Conservation (phyloP, 2,329 filamentous ascomycete genomes). For the Fusarium sp. region DNA sequence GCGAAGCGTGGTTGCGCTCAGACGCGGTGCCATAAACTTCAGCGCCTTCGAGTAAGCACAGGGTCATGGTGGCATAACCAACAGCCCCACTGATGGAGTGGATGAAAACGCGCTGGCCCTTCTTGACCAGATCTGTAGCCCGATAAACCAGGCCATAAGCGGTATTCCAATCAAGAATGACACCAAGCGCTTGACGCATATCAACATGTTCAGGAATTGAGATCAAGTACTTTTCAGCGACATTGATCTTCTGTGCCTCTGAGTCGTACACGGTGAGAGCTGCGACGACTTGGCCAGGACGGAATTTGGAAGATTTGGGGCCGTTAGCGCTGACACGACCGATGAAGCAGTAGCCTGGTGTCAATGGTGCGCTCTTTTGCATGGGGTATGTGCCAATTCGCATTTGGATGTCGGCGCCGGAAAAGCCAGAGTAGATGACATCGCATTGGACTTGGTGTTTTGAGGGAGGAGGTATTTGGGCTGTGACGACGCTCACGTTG, state of each 20-base stretch:
- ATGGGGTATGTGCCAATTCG: slow-evolving; percentile 59
- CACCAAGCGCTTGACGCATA: slow-evolving; percentile 53
- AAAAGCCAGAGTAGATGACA: slow-evolving; percentile 60
- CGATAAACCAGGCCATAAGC: slow-evolving; percentile 54
- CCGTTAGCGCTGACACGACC: slow-evolving; percentile 56
- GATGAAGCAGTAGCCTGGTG: slow-evolving; percentile 61
- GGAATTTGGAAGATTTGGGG: slow-evolving; percentile 47
- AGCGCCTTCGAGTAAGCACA: slow-evolving; percentile 58
- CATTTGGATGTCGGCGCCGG: slow-evolving; percentile 62
- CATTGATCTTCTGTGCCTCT: slow-evolving; percentile 58
- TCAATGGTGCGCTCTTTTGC: slow-evolving; percentile 58
- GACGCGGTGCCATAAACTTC: slow-evolving; percentile 62
- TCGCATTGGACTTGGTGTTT: slow-evolving; percentile 59
- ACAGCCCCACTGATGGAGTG: slow-evolving; percentile 64
- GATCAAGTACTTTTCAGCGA: slow-evolving; percentile 59
- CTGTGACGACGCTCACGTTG: slow-evolving; percentile 50
- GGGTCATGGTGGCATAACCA: slow-evolving; percentile 55
- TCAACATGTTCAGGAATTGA: slow-evolving; percentile 55
- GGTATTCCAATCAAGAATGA: slow-evolving; percentile 60
- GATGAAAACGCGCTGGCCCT: slow-evolving; percentile 60
- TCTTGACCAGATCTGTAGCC: slow-evolving; percentile 51
- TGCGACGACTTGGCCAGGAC: slow-evolving; percentile 50
- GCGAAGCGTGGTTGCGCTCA: slow-evolving; percentile 55
- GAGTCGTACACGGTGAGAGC: slow-evolving; percentile 55
- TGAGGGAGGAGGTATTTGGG: slow-evolving; percentile 53